Evolutionary conservation across 73 alveolate species (phyloP), one percentile per base, ranked within the genome.

Genomic region (Symbiodinium natans): DNA sequence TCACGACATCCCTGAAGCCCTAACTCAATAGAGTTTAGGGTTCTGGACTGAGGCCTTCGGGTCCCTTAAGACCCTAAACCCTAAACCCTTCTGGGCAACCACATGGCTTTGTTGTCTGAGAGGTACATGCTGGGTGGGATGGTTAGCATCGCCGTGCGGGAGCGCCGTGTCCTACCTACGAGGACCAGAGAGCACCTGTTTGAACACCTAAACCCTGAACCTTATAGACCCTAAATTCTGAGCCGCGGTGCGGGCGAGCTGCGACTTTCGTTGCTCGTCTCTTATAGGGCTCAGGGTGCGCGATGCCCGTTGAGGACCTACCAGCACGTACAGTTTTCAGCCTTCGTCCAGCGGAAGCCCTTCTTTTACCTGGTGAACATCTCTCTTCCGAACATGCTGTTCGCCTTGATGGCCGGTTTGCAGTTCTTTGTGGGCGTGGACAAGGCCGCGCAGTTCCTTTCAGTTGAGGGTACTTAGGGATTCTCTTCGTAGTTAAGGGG

Each of bases 351-450:
- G 77, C 93, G 93, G 93, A 84, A 84, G 54, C 93, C 93, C 31
- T 86, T 87, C 42, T 87, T 56, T 52, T 87, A 56, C 84, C 34
- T 87, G 68, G 94, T 87, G 31, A 87, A 87, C 29, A 71, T 87
- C 41, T 75, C 94, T 10, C 94, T 87, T 31, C 94, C 94, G 17
- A 87, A 87, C 84, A 54, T 87, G 94, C 94, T 87, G 46, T 87
- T 87, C 29, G 94, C 94, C 1, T 46, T 80, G 23, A 87, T 87
- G 94, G 94, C 94, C n/a, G 84, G 94, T 10, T 41, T 87, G 21
- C 94, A 87, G 42, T 87, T 87, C 31, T 87, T 87, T 41, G 94
- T 87, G 56, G 56, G 74, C 33, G 83, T 56, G 42, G 41, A 87
- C 40, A 19, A 25, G 63, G 94, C 56, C 36, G 2, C 19, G 71